Evolutionary conservation across 176 grass and related monocot genomes (phyloP).

Genomic region (Otatea glauca): DNA sequence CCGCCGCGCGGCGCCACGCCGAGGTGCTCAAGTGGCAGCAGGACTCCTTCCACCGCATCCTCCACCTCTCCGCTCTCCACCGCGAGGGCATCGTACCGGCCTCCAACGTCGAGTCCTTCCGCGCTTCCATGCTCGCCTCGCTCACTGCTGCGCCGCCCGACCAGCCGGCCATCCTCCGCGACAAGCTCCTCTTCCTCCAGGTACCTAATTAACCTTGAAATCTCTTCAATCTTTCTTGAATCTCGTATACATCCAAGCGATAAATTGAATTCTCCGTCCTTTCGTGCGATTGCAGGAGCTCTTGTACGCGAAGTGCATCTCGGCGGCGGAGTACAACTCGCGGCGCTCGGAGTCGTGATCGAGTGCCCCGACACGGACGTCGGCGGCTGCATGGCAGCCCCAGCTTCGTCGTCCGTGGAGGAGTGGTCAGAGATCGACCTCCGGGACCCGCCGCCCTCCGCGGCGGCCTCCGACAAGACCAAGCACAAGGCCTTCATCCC

Average conservation of each 20-base stretch:
- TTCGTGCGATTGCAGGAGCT: slow-evolving; percentile 61
- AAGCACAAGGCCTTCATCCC: slow-evolving; percentile 75
- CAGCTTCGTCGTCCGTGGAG: slow-evolving; percentile 42
- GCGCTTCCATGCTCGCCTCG: slow-evolving; percentile 55
- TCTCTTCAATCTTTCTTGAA: not conserved
- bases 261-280: not conserved
- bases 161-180: slow-evolving; percentile 57
- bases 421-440: slow-evolving; percentile 96
- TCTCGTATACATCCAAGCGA: not conserved
- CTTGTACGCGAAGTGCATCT: slow-evolving; percentile 80
- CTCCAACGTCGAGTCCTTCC: slow-evolving; percentile 51
- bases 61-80: slow-evolving; percentile 78
- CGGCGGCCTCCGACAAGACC: slow-evolving; percentile 43
- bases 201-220: slow-evolving; percentile 21
- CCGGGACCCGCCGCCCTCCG: slow-evolving; percentile 48
- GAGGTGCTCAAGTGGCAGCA: slow-evolving; percentile 96
- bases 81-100: slow-evolving; percentile 87
- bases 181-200: slow-evolving; percentile 96
- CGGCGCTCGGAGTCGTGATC: slow-evolving; percentile 71
- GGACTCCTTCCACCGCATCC: slow-evolving; percentile 93
- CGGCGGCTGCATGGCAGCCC: slow-evolving; percentile 5
- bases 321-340: slow-evolving; percentile 76
- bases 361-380: slow-evolving; percentile 66
- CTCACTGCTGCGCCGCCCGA: slow-evolving; percentile 62
- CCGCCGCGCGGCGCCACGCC: slow-evolving; percentile 29